These are phyloP conservation scores for Echinosophora koreensis DNA, from an alignment of 306 rosid species.

Conservation along the genomic window DNA sequence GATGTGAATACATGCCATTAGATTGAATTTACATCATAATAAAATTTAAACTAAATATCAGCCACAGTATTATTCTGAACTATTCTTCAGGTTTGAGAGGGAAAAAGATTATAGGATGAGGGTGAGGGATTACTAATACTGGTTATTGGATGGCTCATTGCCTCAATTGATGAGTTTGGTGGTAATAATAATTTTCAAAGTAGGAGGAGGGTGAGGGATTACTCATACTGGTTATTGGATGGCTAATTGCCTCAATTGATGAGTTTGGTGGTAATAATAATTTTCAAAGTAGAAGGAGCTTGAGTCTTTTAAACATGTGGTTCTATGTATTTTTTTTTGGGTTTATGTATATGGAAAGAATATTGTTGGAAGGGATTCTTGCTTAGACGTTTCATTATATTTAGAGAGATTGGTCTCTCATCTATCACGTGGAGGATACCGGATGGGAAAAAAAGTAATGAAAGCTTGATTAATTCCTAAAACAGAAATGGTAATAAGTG, in stretches of 20 bases:
- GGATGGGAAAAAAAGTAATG: neutral
- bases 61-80: neutral
- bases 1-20: neutral
- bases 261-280: neutral
- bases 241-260: slow-evolving; percentile 14
- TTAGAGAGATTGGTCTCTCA: too few relatives aligned
- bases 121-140: neutral
- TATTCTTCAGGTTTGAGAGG: neutral
- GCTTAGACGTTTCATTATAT: too few relatives aligned
- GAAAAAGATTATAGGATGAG: slow-evolving; percentile 5
- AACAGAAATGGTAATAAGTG: slow-evolving; percentile 25
- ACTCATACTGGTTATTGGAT: slow-evolving; percentile 13
- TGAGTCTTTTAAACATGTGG: too few relatives aligned
- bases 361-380: too few relatives aligned
- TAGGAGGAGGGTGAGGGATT: too few relatives aligned
- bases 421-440: too few relatives aligned
- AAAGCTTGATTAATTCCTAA: slow-evolving; percentile 19
- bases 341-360: too few relatives aligned
- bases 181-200: neutral
- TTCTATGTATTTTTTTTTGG: too few relatives aligned
- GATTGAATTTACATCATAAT: neutral
- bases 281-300: neutral
- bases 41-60: neutral
- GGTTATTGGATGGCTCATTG: slow-evolving; percentile 12
- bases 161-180: slow-evolving; percentile 25